Conservation (phyloP, 768 basidiomycete species). For the Dioszegia hungarica region DNA sequence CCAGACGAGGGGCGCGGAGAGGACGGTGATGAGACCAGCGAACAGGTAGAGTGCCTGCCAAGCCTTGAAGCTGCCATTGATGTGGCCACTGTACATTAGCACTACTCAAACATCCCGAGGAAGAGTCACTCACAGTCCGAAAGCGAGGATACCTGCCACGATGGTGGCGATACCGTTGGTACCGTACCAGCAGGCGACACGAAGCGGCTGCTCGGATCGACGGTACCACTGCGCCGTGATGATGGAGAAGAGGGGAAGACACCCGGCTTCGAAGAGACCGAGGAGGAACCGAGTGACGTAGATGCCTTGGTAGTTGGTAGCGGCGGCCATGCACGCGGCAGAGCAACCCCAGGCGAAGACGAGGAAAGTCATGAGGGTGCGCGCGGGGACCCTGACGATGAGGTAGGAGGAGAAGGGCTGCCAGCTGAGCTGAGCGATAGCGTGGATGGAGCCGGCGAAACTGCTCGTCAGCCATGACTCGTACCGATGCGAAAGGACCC, state of each 20-base stretch:
- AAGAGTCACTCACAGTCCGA: conserved; percentile 37
- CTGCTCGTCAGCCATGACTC: conserved; percentile 6
- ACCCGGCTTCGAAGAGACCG: conserved; percentile 47
- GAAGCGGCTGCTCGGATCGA: conserved; percentile 36
- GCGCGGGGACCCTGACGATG: conserved; percentile 37
- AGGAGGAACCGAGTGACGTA: conserved; percentile 48
- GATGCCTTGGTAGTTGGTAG: conserved; percentile 27
- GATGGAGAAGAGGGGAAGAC: conserved; percentile 49
- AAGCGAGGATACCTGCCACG: conserved; percentile 36
- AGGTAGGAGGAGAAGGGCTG: conserved; percentile 47
- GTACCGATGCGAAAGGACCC: background rate
- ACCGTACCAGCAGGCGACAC: conserved; percentile 40
- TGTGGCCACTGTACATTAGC: conserved; percentile 25
- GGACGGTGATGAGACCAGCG: conserved; percentile 37
- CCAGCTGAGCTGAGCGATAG: conserved; percentile 45
- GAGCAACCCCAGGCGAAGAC: conserved; percentile 43
- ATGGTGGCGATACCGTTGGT: conserved; percentile 45
- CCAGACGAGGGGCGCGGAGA: conserved; percentile 40
- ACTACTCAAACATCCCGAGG: conserved; percentile 27
- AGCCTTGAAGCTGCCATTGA: conserved; percentile 26
- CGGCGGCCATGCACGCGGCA: conserved; percentile 31
- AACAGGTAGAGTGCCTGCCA: conserved; percentile 46
- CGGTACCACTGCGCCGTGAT: conserved; percentile 48
- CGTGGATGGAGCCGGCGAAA: conserved; percentile 27
- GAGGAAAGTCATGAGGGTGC: conserved; percentile 38